Evolutionary conservation across 495 filamentous ascomycete species (phyloP).

Genomic region (Thermothielavioides terrestris): DNA sequence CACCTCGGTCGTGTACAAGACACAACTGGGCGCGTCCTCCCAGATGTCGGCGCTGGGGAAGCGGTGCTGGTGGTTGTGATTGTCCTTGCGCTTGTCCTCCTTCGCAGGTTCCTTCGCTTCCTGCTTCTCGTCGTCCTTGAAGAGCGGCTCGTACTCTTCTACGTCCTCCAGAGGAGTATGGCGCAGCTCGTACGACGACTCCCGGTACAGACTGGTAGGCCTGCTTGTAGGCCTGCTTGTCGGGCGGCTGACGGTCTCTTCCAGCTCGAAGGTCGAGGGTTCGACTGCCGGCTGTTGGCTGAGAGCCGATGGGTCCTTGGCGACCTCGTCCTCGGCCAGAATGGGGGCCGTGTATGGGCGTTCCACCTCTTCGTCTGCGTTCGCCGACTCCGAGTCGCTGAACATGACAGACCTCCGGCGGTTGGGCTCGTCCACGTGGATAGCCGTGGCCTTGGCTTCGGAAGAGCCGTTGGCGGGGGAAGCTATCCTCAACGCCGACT

Average conservation of each 20-base stretch:
- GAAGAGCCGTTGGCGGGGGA: constrained; percentile 50
- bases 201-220: constrained; percentile 49
- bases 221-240: constrained; percentile 67
- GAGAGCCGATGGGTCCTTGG: constrained; percentile 55
- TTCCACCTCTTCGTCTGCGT: constrained; percentile 37
- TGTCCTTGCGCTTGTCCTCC: constrained; percentile 44
- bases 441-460: constrained; percentile 22
- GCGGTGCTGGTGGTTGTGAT: constrained; percentile 59
- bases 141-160: constrained; percentile 91
- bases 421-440: constrained; percentile 70
- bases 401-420: constrained; percentile 54
- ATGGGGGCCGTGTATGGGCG: constrained; percentile 60
- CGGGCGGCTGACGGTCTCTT: constrained; percentile 53
- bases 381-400: constrained; percentile 40
- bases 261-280: constrained; percentile 50
- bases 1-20: constrained; percentile 76
- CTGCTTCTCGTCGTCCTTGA: constrained; percentile 65
- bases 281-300: constrained; percentile 60
- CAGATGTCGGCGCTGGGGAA: constrained; percentile 95
- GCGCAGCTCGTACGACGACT: constrained; percentile 38
- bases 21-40: constrained; percentile 90
- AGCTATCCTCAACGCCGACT: constrained; percentile 62
- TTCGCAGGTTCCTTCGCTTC: constrained; percentile 37
- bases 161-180: constrained; percentile 76
- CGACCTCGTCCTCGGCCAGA: constrained; percentile 82